phyloP scores from a whole-genome alignment of 805 yeast genomes.

The Dipodascus geniculatus region DNA sequence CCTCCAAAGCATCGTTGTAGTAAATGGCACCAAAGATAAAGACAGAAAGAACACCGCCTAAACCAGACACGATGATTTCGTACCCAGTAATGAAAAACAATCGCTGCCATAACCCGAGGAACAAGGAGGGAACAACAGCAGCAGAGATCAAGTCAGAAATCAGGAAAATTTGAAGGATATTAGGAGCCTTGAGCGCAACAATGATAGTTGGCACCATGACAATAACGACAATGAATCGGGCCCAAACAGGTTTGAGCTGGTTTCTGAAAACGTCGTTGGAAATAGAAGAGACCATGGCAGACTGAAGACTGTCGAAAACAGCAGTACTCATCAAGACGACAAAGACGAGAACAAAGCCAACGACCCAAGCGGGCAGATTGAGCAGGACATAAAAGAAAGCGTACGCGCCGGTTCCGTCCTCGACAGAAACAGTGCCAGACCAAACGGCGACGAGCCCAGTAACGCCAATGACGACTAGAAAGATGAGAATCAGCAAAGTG shows the following conservation, averaged over 20 bases:
- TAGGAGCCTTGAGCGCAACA: slow-evolving; percentile 73
- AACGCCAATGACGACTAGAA: slow-evolving; percentile 64
- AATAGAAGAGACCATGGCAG: slow-evolving; percentile 77
- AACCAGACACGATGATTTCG: slow-evolving; percentile 74
- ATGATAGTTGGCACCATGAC: slow-evolving; percentile 82
- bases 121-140: slow-evolving; percentile 71
- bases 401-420: slow-evolving; percentile 38
- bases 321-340: slow-evolving; percentile 68
- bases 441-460: slow-evolving; percentile 86
- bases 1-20: slow-evolving; percentile 59
- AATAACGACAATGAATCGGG: slow-evolving; percentile 56
- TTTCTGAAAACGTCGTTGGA: slow-evolving; percentile 87
- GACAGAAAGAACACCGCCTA: slow-evolving; percentile 70
- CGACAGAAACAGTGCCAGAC: slow-evolving; percentile 54
- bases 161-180: slow-evolving; percentile 74
- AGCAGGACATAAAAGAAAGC: slow-evolving; percentile 64
- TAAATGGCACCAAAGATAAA: slow-evolving; percentile 78
- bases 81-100: slow-evolving; percentile 65
- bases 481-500: slow-evolving; percentile 46
- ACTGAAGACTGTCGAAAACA: slow-evolving; percentile 79
- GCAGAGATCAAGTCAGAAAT: slow-evolving; percentile 87
- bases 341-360: slow-evolving; percentile 72
- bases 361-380: slow-evolving; percentile 74
- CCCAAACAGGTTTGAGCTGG: slow-evolving; percentile 52
- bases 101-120: slow-evolving; percentile 59